Base-by-base conservation (phyloP, 2,329 filamentous ascomycete species). In the Pestalotiopsis sp. region DNA sequence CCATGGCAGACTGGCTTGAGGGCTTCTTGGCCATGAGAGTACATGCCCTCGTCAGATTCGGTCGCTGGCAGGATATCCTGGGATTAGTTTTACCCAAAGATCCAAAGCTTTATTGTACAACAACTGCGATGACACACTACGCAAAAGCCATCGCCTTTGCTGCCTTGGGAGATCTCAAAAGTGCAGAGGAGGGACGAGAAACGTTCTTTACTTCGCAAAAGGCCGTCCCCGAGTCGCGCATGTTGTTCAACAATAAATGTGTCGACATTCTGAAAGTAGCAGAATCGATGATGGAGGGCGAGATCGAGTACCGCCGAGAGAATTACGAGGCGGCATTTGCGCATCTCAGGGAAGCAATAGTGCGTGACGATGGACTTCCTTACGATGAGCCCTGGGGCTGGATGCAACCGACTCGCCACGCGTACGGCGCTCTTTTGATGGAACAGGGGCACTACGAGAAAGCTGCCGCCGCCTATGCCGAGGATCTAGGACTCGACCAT, bases 1-100 rank as follows among this genome's bases (percentile, higher is more conserved):
- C 91, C 0, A 94, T 95, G 92, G 91, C 92, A 0, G 91, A 94
- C 77, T 94, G 91, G 89, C 82, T 94, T 1, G 93, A 95, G 78
- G 87, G 87, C 1, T 94, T 93, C 72, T 79, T 92, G 3, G 86
- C 87, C 1, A 88, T 93, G 77, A 86, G 89, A 3, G 82, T 91
- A 2, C 92, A 95, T 76, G 89, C 90, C 1, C 82, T 93, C 17
- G 84, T 95, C 59, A 88, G 93, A 0, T 95, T 95, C 72, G 93
- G 93, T 0, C 82, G 81, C 17, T 95, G 93, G 93, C 75, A 88
- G 0, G 90, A 93, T 0, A 82, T 94, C 25, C 79, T 92, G 9
- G 78, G 80, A 1, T 78, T 92, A 0, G 69, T 80, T 0, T 70
- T 92, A 0, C 92, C 91, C 0, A 67, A 77, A 0, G 91, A 95